These are phyloP conservation scores for Gloeopeniophorella convolvens DNA, from an alignment of 768 basidiomycete species.

Conservation along the genomic window DNA sequence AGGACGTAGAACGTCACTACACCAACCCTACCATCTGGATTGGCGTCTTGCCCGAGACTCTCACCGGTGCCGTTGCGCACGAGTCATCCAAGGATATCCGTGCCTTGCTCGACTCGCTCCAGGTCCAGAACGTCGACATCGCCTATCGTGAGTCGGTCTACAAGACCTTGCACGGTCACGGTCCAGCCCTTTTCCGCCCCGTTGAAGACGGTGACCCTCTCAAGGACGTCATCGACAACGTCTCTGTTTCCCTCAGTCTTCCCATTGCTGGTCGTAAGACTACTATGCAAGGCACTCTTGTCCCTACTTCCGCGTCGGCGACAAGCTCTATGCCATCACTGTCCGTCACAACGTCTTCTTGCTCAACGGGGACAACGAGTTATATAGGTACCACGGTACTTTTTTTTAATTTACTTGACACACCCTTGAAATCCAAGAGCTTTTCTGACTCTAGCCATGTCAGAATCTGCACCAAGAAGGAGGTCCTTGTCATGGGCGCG, in stretches of 20 bases:
- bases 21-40: conserved; percentile 26
- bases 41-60: conserved; percentile 23
- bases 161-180: conserved; percentile 4
- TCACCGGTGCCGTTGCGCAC: conserved; percentile 21
- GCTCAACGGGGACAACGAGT: not conserved
- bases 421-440: conserved; percentile 9
- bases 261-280: conserved; percentile 32
- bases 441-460: conserved; percentile 18
- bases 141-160: conserved; percentile 25
- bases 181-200: conserved; percentile 23
- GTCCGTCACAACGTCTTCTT: conserved; percentile 28
- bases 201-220: conserved; percentile 25
- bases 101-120: conserved; percentile 16
- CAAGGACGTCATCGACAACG: conserved; percentile 30
- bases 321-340: conserved; percentile 31
- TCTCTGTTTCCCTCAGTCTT: conserved; percentile 34
- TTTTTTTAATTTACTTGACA: conserved; percentile 10
- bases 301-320: conserved; percentile 29
- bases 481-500: conserved; percentile 27
- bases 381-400: conserved; percentile 15
- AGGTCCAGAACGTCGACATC: conserved; percentile 20
- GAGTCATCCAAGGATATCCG: conserved; percentile 20
- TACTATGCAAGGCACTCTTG: conserved; percentile 32
- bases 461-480: conserved; percentile 22
- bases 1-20: conserved; percentile 22